phyloP scores from a whole-genome alignment of 2,329 filamentous ascomycete genomes.

The Pestalotiopsis sp. region DNA sequence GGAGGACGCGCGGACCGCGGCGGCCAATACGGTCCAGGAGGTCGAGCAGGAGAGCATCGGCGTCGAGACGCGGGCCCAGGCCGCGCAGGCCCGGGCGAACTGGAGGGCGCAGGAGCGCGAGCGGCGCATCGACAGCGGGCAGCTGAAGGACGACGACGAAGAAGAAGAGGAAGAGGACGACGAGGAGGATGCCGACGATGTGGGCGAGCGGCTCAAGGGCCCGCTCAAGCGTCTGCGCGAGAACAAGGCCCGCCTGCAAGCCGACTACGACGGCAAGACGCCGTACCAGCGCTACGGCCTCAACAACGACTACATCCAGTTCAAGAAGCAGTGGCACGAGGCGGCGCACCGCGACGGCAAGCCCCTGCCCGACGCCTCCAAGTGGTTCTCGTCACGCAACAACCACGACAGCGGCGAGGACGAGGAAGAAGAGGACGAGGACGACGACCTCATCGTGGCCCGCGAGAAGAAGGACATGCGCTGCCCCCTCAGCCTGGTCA shows the following conservation, averaged over 20 bases:
- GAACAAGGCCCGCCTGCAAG: conserved; percentile 36
- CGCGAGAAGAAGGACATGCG: conserved; percentile 65
- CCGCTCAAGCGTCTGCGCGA: conserved; percentile 36
- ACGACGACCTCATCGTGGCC: conserved; percentile 70
- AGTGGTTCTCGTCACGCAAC: conserved; percentile 46
- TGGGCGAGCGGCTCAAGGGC: conserved; percentile 28
- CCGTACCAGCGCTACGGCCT: conserved; percentile 51
- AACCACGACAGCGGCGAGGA: conserved; percentile 34
- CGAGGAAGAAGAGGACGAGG: conserved; percentile 51
- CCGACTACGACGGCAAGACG: conserved; percentile 43
- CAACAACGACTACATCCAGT: conserved; percentile 61
- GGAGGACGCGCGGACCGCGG: conserved; percentile 45
- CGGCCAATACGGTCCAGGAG: conserved; percentile 39
- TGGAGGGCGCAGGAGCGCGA: neutral
- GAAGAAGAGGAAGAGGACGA: conserved; percentile 27
- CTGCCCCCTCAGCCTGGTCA: conserved; percentile 68
- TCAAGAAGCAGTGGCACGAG: conserved; percentile 61
- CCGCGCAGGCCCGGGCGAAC: neutral
- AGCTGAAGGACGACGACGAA: conserved; percentile 12
- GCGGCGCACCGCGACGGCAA: conserved; percentile 50
- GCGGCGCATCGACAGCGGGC: neutral
- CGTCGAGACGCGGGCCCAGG: conserved; percentile 15
- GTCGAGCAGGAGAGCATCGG: conserved; percentile 23
- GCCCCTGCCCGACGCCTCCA: conserved; percentile 52
- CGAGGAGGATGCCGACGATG: conserved; percentile 24